Conservation (phyloP, 306 rosid species). For the Herpetospermum pedunculosum region DNA sequence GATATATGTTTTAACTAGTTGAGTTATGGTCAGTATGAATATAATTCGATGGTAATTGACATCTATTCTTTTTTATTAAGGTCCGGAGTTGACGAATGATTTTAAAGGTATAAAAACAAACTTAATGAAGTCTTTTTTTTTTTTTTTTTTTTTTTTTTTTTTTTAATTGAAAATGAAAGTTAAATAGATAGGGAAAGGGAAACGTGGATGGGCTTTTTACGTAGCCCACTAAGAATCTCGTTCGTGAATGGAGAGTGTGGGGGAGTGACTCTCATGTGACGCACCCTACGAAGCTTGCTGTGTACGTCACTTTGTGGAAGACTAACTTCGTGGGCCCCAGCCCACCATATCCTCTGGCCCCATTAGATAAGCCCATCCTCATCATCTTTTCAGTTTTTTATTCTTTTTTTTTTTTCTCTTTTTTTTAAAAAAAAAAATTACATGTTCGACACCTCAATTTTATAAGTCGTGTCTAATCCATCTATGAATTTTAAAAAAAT, state of each 20-base stretch:
- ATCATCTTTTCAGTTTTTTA: background rate
- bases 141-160: no score
- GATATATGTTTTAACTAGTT: no score
- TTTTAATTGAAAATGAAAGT: background rate
- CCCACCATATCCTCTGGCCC: background rate
- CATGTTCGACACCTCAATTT: no score
- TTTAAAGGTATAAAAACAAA: no score
- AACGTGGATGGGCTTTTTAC: conserved; percentile 3
- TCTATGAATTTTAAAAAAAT: no score
- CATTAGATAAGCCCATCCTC: background rate
- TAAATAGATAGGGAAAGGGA: background rate
- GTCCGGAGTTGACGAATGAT: no score
- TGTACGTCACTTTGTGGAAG: background rate
- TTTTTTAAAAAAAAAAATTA: no score
- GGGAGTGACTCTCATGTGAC: conserved; percentile 3
- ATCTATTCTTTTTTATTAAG: no score
- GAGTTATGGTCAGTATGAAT: no score
- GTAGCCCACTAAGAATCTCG: conserved; percentile 2
- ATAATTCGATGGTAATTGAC: no score
- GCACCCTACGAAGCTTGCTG: background rate
- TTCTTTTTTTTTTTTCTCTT: background rate
- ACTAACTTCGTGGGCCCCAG: background rate
- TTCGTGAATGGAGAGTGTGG: background rate
- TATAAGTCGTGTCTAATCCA: no score
- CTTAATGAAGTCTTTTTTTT: no score